Base-by-base conservation (phyloP, 2,329 filamentous ascomycete species). In the Talaromyces rugulosus region DNA sequence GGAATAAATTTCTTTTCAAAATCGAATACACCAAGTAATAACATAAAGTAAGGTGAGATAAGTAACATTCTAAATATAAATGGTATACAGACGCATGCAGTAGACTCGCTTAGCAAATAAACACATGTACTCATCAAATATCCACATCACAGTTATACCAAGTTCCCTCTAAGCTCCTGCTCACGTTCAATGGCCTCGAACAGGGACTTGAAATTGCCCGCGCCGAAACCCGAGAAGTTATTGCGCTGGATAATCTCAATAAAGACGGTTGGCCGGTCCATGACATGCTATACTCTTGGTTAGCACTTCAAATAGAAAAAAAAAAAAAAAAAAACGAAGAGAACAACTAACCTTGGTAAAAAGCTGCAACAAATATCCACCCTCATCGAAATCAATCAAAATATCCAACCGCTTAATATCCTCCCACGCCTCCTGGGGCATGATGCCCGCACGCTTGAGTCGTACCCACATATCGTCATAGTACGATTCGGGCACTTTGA, bases 161-260 rank as follows among this genome's bases (percentile, higher is more conserved):
- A 74, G 73, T 96, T 97, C 1, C 94, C 93, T 61, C 93, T 83
- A 75, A 89, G 82, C 53, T 87, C 92, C 82, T 97, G 94, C 77
- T 97, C 93, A 57, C 93, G 82, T 83, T 97, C 94, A 74, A 97
- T 96, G 2, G 94, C 93, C 82, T 97, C 93, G 71, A 97, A 97
- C 69, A 97, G 72, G 64, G 89, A 92, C 85, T 92, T 96, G 81
- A 97, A 97, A 77, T 97, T 98, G 1, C 94, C 94, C 0, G 93
- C 94, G 4, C 94, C 93, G 69, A 97, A 97, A 0, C 94, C 94
- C 34, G 90, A 88, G 75, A 97, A 97, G 66, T 92, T 88, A 69
- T 96, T 89, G 62, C 93, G 82, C 81, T 97, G 92, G 70, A 97
- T 97, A 69, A 97, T 96, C 84, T 97, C 94, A 66, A 97, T 87